Evolutionary conservation across 1,284 basidiomycete species (phyloP).

Genomic region (Fomitopsis palustris): DNA sequence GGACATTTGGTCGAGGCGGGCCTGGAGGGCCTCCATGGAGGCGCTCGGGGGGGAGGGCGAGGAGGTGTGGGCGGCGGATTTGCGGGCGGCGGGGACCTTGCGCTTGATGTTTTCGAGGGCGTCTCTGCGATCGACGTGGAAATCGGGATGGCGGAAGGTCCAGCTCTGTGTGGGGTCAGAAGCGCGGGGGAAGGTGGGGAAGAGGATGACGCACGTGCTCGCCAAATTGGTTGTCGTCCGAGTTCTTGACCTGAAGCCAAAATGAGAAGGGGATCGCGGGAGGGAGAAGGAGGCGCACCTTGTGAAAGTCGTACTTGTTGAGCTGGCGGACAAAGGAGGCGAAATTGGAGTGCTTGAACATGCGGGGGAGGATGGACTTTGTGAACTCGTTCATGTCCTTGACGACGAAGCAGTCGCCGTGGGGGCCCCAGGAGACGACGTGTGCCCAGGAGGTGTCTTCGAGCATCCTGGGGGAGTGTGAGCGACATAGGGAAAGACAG

Average conservation of each 20-base stretch:
- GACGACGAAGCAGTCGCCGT: constrained; percentile 90
- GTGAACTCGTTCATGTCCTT: constrained; percentile 99
- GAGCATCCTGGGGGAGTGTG: constrained; percentile 63
- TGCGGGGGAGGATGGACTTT: constrained; percentile 87
- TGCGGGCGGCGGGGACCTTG: constrained; percentile 78
- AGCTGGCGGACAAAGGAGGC: constrained; percentile 91
- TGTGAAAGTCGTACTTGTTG: constrained; percentile 99
- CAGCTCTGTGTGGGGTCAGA: constrained; percentile 57
- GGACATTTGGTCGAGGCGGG: constrained; percentile 47
- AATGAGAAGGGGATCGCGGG: background rate
- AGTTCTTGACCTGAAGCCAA: constrained; percentile 62
- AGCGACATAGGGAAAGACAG: constrained; percentile 1
- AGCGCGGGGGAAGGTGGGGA: background rate
- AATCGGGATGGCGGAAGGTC: constrained; percentile 96
- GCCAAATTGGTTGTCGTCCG: constrained; percentile 73
- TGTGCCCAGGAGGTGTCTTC: constrained; percentile 74
- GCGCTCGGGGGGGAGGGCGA: constrained; percentile 25
- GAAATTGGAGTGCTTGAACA: constrained; percentile 98
- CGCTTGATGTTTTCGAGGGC: constrained; percentile 93
- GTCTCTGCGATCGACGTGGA: constrained; percentile 82
- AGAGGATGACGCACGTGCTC: constrained; percentile 58
- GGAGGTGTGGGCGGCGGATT: constrained; percentile 34
- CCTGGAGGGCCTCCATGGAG: constrained; percentile 39
- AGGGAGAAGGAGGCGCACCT: constrained; percentile 45
- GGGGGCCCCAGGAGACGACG: constrained; percentile 85